Base-by-base conservation (phyloP, 2,329 filamentous ascomycete genomes). In the Aspergillus udagawae region DNA sequence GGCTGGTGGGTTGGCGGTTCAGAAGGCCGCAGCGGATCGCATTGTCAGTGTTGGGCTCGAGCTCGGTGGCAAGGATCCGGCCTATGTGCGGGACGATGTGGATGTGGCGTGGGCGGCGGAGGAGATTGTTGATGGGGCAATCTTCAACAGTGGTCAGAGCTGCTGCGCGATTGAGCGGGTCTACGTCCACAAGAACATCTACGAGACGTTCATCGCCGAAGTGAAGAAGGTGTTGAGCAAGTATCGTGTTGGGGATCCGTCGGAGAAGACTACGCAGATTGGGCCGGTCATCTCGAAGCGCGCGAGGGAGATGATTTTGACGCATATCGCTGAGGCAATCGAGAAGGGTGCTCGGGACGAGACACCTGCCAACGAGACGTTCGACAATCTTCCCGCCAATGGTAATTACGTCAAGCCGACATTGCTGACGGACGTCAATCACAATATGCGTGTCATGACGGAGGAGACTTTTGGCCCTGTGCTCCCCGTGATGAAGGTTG, bases 81-180 rank as follows among this genome's bases (percentile, higher is more conserved):
- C 93, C 25, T 97, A 97, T 69, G 82, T 97, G 54, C 83, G 93
- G 59, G 80, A 80, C 6, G 93, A 97, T 68, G 91, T 96, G 1
- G 92, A 97, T 71, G 76, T 96, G 50, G 85, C 86, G 50, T 97
- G 92, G 93, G 92, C 89, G 0, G 93, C 93, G 0, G 92, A 90
- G 65, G 92, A 97, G 76, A 94, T 97, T 67, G 91, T 97, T 14
- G 93, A 97, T 66, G 93, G 93, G 21, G 88, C 92, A n/a, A 81
- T 97, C 56, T 97, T 97, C 82, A 97, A 97, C 79, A 96, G 92
- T 52, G 93, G 93, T n/a, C 93, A 97, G 79, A 96, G 91, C 72
- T 97, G 93, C 80, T 97, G 93, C 76, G 90, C 91, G 25, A 82
- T 97, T 54, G 93, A 97, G 78, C 83, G 93, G 35, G 86, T 97